Evolutionary conservation across 495 filamentous ascomycete genomes (phyloP), one percentile per base, ranked within the genome.

Genomic region (Xylaria grammica): DNA sequence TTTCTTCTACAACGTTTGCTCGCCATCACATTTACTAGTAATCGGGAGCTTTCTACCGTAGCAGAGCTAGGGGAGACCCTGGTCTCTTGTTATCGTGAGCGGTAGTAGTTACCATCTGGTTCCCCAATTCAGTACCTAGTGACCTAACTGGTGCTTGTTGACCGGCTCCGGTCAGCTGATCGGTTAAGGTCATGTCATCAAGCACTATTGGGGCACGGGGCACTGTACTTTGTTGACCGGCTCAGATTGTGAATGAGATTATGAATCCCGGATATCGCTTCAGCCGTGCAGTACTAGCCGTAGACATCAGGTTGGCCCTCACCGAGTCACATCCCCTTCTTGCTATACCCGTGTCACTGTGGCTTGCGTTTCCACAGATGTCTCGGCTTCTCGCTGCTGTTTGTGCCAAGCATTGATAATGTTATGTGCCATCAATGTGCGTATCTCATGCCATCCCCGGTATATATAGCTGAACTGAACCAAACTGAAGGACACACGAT

Each of bases 281-380:
- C 40, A 59, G 56, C 56, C 19, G 56, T 59, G 44, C n/a, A n/a
- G n/a, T n/a, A n/a, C n/a, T n/a, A 59, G 56, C 56, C 19, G 56
- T 59, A 42, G 56, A 57, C 19, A 27, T 29, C 30, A 51, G 58
- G 32, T 54, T 36, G 32, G 36, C 51, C 34, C 38, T 55, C 60
- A 55, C 60, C 50, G 50, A 45, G 40, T 63, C 50, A 54, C 50
- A 38, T 48, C 29, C 26, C 27, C n/a, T 30, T 34, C 15, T 44
- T 22, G 27, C 29, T 29, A 48, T 59, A 42, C 29, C n/a, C 22
- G 60, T 63, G 60, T 38, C 29, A 55, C 42, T 22, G 60, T 55
- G 60, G 60, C 50, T 48, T 30, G 42, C 49, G 53, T 62, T 49
- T 30, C 50, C 22, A 62, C 36, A 53, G 38, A 53, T 36, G 60